A percentile compares a stretch with the other conserved stretches of the same genome.
phyloP scores from a whole-genome alignment of 805 yeast genomes.

The Saccharomyces jurei region DNA sequence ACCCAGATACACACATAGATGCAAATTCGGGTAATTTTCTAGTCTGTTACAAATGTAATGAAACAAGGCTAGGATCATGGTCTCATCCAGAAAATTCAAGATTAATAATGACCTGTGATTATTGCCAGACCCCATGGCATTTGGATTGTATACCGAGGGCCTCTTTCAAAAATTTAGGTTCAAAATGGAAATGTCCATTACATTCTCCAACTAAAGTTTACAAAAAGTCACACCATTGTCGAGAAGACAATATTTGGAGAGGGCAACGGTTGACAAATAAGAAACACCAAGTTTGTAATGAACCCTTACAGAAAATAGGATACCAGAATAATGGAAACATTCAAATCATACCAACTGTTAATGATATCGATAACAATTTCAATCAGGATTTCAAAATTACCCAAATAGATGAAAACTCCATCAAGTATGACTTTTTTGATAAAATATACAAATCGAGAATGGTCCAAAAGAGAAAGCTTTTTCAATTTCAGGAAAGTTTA shows the following conservation, averaged over 20 bases:
- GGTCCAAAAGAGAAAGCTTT: slow-evolving; percentile 32
- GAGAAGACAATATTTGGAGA: slow-evolving; percentile 6
- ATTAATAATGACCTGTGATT: slow-evolving; percentile 67
- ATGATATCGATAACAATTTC: not conserved
- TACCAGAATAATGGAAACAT: slow-evolving; percentile 47
- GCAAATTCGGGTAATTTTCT: slow-evolving; percentile 51
- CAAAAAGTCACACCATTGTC: slow-evolving; percentile 14
- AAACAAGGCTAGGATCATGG: slow-evolving; percentile 49
- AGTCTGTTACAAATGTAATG: slow-evolving; percentile 69
- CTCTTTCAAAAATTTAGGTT: slow-evolving; percentile 62
- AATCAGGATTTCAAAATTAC: slow-evolving; percentile 33
- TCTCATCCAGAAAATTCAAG: slow-evolving; percentile 37
- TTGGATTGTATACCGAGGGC: slow-evolving; percentile 80
- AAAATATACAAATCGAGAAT: slow-evolving; percentile 31
- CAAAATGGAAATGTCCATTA: slow-evolving; percentile 87
- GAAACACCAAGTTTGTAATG: slow-evolving; percentile 44
- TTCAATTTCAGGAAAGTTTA: slow-evolving; percentile 29
- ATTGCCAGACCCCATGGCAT: slow-evolving; percentile 80
- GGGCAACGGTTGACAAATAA: slow-evolving; percentile 40
- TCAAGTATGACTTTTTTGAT: slow-evolving; percentile 24
- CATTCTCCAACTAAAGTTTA: slow-evolving; percentile 50
- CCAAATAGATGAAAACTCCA: slow-evolving; percentile 21
- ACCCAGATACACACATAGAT: slow-evolving; percentile 58
- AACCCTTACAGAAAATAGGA: slow-evolving; percentile 48
- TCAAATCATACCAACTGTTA: slow-evolving; percentile 34